Percentiles rank a stretch among this genome's conserved stretches.
phyloP scores from a whole-genome alignment of 2,329 filamentous ascomycete species.

The Lithohypha guttulata region DNA sequence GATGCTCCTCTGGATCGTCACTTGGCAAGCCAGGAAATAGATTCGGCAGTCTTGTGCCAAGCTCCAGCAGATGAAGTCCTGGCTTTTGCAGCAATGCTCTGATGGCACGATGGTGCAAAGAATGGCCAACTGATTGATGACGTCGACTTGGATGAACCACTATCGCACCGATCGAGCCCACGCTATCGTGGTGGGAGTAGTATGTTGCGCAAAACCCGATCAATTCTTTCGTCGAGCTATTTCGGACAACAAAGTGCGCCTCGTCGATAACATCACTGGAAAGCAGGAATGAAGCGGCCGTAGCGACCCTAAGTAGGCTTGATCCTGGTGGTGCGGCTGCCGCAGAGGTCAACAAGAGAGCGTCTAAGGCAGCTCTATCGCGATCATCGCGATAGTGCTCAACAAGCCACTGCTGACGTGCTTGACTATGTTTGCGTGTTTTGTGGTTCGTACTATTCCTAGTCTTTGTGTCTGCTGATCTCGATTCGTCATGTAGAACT shows the following conservation, averaged over 20 bases:
- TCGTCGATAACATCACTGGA: slow-evolving; percentile 62
- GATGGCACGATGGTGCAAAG: slow-evolving; percentile 75
- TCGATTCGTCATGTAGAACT: slow-evolving; percentile 67
- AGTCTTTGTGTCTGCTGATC: slow-evolving; percentile 43
- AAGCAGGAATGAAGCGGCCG: slow-evolving; percentile 65
- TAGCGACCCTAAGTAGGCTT: slow-evolving; percentile 48
- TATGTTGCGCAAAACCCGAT: slow-evolving; percentile 92
- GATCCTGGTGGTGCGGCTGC: slow-evolving; percentile 39
- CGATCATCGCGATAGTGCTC: slow-evolving; percentile 75
- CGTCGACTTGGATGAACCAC: slow-evolving; percentile 80
- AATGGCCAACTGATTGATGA: slow-evolving; percentile 81
- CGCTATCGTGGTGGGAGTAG: slow-evolving; percentile 56
- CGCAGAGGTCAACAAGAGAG: slow-evolving; percentile 60
- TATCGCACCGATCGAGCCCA: slow-evolving; percentile 71
- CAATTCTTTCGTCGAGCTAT: slow-evolving; percentile 79
- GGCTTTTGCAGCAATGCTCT: slow-evolving; percentile 60
- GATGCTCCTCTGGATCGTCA: slow-evolving; percentile 49
- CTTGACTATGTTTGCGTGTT: slow-evolving; percentile 61
- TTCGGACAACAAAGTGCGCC: slow-evolving; percentile 82
- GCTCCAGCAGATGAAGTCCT: slow-evolving; percentile 66
- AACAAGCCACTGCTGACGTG: slow-evolving; percentile 90
- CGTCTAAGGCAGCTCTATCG: slow-evolving; percentile 62
- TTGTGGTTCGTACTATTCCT: slow-evolving; percentile 66
- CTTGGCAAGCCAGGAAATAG: slow-evolving; percentile 76
- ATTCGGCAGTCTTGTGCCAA: slow-evolving; percentile 71